Conservation (phyloP, 2,329 filamentous ascomycete species). For the Penicillium griseofulvum region DNA sequence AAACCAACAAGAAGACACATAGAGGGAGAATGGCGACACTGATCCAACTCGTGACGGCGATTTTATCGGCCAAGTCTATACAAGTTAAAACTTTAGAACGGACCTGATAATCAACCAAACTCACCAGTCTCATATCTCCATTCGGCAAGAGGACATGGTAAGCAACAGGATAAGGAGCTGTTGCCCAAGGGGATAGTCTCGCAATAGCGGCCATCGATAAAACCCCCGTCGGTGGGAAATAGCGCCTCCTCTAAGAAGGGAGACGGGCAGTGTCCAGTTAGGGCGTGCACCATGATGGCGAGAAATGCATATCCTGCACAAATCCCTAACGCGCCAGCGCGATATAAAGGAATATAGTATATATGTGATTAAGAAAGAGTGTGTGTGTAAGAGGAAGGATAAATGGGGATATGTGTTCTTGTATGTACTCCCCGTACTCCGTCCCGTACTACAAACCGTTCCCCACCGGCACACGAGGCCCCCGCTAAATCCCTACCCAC, state of each 20-base stretch:
- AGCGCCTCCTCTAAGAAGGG: conserved; percentile 66
- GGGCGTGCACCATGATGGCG: conserved; percentile 23
- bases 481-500: not conserved
- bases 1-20: conserved; percentile 72
- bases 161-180: conserved; percentile 66
- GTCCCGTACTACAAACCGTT: not conserved
- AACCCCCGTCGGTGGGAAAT: conserved; percentile 63
- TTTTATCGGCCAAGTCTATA: conserved; percentile 55
- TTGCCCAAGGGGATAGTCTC: conserved; percentile 44
- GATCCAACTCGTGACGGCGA: conserved; percentile 73
- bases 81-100: conserved; percentile 12
- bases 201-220: conserved; percentile 61
- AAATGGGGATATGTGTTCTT: not conserved
- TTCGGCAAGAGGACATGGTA: conserved; percentile 84
- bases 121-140: conserved; percentile 65
- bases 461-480: conserved; percentile 1
- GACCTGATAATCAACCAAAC: conserved; percentile 1
- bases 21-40: conserved; percentile 71
- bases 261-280: conserved; percentile 57
- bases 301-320: conserved; percentile 16
- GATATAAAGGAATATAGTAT: conserved; percentile 6
- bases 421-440: not conserved
- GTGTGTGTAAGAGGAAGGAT: not conserved
- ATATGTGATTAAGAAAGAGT: not conserved
- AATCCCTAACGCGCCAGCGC: conserved; percentile 25